Conservation (phyloP, 306 rosid genomes). For the apple (Malus domestica) region ASM211411v1 NC_041791.1:32815001-32815500, state of each 20-base stretch:
- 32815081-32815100: constrained; percentile 57
- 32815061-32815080: constrained; percentile 15
- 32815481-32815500: background rate
- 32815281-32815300: background rate
- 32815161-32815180: background rate
- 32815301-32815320: constrained; percentile 29
- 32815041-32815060: background rate
- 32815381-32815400: constrained; percentile 7
- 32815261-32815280: constrained; percentile 14
- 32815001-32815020: background rate
- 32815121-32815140: constrained; percentile 1
- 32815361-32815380: background rate
- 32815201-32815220: constrained; percentile 51
- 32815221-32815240: constrained; percentile 75
- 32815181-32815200: constrained; percentile 15
- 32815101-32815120: constrained; percentile 47
- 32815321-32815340: constrained; percentile 15
- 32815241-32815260: constrained; percentile 93
- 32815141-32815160: constrained; percentile 26
- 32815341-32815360: constrained; percentile 6
- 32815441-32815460: background rate
- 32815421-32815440: background rate
- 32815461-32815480: background rate
- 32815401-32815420: constrained; percentile 34
- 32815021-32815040: background rate